These are phyloP conservation scores for Perilla frutescens DNA, from an alignment of 257 asterid species.

Conservation along the genomic window DNA sequence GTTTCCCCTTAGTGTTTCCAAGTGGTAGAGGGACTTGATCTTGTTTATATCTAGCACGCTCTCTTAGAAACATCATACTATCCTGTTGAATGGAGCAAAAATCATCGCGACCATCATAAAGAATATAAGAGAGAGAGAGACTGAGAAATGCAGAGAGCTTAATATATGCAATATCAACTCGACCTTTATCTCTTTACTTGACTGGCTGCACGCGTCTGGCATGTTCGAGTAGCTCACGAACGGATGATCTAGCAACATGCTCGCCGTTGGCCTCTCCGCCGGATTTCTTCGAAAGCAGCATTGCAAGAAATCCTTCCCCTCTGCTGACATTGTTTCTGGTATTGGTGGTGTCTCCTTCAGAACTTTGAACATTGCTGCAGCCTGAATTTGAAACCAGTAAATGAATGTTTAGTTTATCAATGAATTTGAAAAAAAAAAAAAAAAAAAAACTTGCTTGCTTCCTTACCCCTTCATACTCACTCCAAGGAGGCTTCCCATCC, in stretches of 20 bases:
- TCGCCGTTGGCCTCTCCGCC: constrained; percentile 82
- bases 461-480: constrained; percentile 92
- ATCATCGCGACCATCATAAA: too few relatives aligned
- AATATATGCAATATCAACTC: too few relatives aligned
- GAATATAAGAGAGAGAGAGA: too few relatives aligned
- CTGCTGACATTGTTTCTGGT: constrained; percentile 77
- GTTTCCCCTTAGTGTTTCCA: constrained; percentile 38
- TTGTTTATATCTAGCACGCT: constrained; percentile 37
- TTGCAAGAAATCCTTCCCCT: constrained; percentile 77
- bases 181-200: constrained; percentile 28
- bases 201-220: constrained; percentile 23
- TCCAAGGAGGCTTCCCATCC: constrained; percentile 95
- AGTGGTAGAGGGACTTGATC: constrained; percentile 42
- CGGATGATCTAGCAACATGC: constrained; percentile 69
- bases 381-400: constrained; percentile 44
- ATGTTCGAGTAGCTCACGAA: constrained; percentile 46
- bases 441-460: background rate
- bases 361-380: constrained; percentile 90
- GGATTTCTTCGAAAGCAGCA: constrained; percentile 81
- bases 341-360: constrained; percentile 77
- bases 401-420: background rate
- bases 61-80: constrained; percentile 37
- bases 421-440: too few relatives aligned
- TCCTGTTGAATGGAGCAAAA: constrained; percentile 47
- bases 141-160: too few relatives aligned